Base-by-base conservation (phyloP, 192 early-diverging fungal genomes). In the Entomortierella beljakovae region DNA sequence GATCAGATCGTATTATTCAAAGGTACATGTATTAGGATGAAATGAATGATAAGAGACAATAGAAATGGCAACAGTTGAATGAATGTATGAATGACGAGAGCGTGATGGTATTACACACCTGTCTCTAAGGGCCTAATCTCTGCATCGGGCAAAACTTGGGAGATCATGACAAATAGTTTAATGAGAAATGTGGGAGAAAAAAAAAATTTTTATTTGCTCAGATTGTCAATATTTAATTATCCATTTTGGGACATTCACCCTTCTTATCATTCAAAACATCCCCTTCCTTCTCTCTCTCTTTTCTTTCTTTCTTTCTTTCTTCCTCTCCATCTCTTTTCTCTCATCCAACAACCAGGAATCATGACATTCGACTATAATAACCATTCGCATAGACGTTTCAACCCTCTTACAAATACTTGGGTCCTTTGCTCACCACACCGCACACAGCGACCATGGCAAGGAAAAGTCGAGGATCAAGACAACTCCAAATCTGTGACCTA, bases 381-480 rank as follows among this genome's bases (percentile, higher is more conserved):
- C 33, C 84, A 92, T 60, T 88, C 91, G 8, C 96, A 96, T 82
- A 85, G 91, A 15, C 92, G 97, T 23, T 95, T 87, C 85, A 99
- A 99, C 66, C 97, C 97, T 31, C 83, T 99, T 66, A 94, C 93
- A 3, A 86, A 91, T 64, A 87, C 92, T 0, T 99, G 97, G 97
- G 95, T 98, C 43, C 87, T 99, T n/a, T 97, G 95, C 81, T 97
- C 95, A 22, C 97, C 97, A 7, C 97, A 99, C 76, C 92, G 97
- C 16, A 93, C 95, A 29, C 92, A 94, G 67, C 86, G 97, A 40
- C 97, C 97, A 3, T 99, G 97, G 97, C 90, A 92, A 34, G 94
- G 95, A 64, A 83, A 86, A 55, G 81, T 86, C 32, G 68, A 63
- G 25, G 96, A 95, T 70, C 72, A 82, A 6, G 37, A 81, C 2